A percentile compares a stretch with the other conserved stretches of the same genome.
These are phyloP conservation scores for Aspergillus luchuensis DNA, from an alignment of 2,329 filamentous ascomycete genomes.

Conservation along the genomic window DNA sequence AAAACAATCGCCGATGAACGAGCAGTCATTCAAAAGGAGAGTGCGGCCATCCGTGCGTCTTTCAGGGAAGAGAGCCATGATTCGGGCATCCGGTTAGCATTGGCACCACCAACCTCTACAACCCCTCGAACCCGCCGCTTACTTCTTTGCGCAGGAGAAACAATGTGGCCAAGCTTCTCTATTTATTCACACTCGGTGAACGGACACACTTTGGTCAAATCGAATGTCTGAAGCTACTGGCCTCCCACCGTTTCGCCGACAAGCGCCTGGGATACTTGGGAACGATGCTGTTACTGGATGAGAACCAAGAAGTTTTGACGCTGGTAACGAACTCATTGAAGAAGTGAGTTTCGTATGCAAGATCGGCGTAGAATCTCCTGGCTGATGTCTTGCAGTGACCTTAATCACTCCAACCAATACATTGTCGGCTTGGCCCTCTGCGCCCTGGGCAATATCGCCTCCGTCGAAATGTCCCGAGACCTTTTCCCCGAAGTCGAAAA, in stretches of 20 bases:
- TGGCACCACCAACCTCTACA: constrained; percentile 13
- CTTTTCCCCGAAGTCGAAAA: constrained; percentile 94
- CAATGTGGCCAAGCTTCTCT: constrained; percentile 97
- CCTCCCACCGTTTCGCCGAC: constrained; percentile 95
- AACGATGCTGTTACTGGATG: constrained; percentile 92
- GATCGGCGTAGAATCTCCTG: not conserved
- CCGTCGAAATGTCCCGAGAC: constrained; percentile 96
- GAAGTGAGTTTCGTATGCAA: constrained; percentile 64
- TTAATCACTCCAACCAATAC: constrained; percentile 97
- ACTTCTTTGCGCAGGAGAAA: constrained; percentile 68
- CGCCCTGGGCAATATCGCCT: constrained; percentile 96
- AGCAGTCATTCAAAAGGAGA: constrained; percentile 98
- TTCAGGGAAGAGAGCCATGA: constrained; percentile 97
- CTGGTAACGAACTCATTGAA: constrained; percentile 97
- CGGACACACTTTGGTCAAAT: constrained; percentile 99
- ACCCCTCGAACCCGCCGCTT: constrained; percentile 21
- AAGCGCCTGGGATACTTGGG: constrained; percentile 94
- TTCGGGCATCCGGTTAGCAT: constrained; percentile 77
- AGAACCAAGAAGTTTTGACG: constrained; percentile 97
- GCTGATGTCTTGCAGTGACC: constrained; percentile 66
- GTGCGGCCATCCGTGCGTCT: constrained; percentile 93
- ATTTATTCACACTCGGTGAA: constrained; percentile 96
- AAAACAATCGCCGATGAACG: constrained; percentile 99
- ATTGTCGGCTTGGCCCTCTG: constrained; percentile 95
- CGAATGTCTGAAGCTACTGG: constrained; percentile 95